Percentiles rank a stretch among this genome's conserved stretches.
Evolutionary conservation across 768 basidiomycete species (phyloP).

Genomic region (Lentinula aciculospora): DNA sequence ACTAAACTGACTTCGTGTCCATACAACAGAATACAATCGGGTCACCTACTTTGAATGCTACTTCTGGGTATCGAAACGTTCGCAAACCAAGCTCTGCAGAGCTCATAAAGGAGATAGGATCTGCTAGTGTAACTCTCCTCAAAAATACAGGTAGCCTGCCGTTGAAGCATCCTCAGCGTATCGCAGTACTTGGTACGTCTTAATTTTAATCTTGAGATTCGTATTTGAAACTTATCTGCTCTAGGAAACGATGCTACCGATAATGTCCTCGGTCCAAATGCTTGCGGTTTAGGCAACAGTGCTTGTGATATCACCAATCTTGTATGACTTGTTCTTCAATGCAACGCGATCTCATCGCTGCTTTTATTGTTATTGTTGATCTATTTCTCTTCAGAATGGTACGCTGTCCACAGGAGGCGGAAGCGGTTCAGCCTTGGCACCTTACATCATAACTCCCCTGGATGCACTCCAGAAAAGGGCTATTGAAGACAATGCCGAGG

Average conservation of each 20-base stretch:
- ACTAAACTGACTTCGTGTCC: not conserved
- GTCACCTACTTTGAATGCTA: not conserved
- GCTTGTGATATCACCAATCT: not conserved
- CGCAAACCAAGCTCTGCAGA: conserved; percentile 7
- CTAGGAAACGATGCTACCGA: conserved; percentile 32
- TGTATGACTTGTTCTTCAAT: not conserved
- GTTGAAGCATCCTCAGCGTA: not conserved
- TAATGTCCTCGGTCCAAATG: conserved; percentile 31
- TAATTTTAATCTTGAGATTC: not conserved
- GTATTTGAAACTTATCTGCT: not conserved
- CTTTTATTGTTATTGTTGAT: not conserved
- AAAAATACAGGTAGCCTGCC: conserved; percentile 28
- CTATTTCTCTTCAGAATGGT: conserved; percentile 13
- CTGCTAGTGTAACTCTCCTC: conserved; percentile 37
- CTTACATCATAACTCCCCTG: not conserved
- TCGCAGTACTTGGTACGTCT: not conserved
- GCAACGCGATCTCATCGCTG: not conserved
- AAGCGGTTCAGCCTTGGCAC: not conserved
- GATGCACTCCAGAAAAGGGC: not conserved
- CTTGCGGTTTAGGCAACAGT: conserved; percentile 15
- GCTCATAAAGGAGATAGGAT: conserved; percentile 36
- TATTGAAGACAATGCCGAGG: not conserved
- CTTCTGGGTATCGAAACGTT: not conserved
- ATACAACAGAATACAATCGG: not conserved
- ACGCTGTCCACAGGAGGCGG: not conserved